phyloP scores from a whole-genome alignment of 441 rosid genomes.

The Syzygium syzygioides region DNA sequence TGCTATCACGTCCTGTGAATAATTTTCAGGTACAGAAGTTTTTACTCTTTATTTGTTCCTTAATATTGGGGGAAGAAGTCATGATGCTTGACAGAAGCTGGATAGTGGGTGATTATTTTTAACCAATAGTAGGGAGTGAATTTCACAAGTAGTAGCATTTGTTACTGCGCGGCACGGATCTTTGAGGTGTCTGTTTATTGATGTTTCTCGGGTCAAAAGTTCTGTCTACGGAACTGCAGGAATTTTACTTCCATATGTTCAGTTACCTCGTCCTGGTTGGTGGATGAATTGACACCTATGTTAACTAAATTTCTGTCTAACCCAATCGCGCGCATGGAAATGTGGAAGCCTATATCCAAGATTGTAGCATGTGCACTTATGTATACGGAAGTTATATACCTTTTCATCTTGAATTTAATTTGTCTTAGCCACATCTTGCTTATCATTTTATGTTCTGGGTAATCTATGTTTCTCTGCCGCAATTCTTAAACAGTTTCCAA shows the following conservation, averaged over 20 bases:
- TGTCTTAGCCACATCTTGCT: background rate
- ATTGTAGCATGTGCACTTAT: background rate
- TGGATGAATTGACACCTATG: background rate
- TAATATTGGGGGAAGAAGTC: background rate
- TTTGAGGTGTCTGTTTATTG: background rate
- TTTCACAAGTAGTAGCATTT: background rate
- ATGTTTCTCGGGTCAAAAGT: background rate
- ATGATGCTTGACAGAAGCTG: background rate
- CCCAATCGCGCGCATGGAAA: background rate
- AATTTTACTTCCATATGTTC: background rate
- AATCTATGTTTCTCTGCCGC: background rate
- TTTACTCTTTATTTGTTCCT: background rate
- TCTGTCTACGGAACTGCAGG: background rate
- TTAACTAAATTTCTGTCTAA: background rate
- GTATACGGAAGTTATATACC: accelerated
- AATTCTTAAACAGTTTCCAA: background rate
- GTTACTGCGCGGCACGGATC: background rate
- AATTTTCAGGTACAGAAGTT: conserved; percentile 27
- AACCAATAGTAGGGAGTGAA: background rate
- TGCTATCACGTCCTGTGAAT: conserved; percentile 25
- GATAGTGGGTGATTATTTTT: background rate
- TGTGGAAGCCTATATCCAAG: background rate
- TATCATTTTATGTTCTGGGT: background rate
- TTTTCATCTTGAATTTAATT: background rate
- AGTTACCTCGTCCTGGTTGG: background rate